Percentiles rank a stretch among this genome's conserved stretches.
Evolutionary conservation across 805 yeast genomes (phyloP).

Genomic region (Kluyveromyces aestuarii): DNA sequence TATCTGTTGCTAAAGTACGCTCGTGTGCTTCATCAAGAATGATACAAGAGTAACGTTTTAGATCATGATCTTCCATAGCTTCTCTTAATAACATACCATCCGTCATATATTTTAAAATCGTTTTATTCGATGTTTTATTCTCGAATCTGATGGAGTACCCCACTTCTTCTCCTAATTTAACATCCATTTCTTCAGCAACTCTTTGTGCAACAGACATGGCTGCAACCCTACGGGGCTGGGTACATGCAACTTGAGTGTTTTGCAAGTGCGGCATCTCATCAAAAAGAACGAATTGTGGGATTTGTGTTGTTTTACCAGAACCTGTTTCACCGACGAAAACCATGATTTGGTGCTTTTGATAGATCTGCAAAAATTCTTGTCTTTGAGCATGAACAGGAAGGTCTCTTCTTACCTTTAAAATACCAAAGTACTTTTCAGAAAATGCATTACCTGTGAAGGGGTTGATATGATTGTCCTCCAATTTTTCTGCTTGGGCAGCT

Average conservation of each 20-base stretch:
- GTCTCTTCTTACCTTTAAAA: conserved; percentile 69
- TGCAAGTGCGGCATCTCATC: conserved; percentile 87
- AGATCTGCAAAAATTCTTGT: conserved; percentile 74
- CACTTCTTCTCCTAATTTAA: conserved; percentile 82
- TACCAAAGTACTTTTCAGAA: conserved; percentile 62
- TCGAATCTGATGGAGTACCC: conserved; percentile 95
- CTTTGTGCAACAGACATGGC: conserved; percentile 98
- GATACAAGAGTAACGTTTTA: conserved; percentile 75
- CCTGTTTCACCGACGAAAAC: conserved; percentile 99
- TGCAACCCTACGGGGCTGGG: conserved; percentile 95
- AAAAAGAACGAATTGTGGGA: conserved; percentile 85
- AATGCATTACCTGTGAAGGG: conserved; percentile 71
- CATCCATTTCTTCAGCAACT: conserved; percentile 97
- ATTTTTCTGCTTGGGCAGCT: conserved; percentile 46
- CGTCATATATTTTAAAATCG: conserved; percentile 91
- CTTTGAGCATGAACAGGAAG: conserved; percentile 93
- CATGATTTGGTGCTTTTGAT: conserved; percentile 86
- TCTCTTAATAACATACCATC: conserved; percentile 97
- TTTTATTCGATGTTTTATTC: conserved; percentile 70
- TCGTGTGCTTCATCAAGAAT: conserved; percentile 98
- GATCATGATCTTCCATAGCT: conserved; percentile 91
- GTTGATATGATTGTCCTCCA: conserved; percentile 54
- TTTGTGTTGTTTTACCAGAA: conserved; percentile 97
- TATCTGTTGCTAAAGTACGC: conserved; percentile 93
- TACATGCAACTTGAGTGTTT: conserved; percentile 87